Evolutionary conservation across 140 eudicot genomes (phyloP), one percentile per base, ranked within the genome.

Genomic region (Anethum foeniculum): DNA sequence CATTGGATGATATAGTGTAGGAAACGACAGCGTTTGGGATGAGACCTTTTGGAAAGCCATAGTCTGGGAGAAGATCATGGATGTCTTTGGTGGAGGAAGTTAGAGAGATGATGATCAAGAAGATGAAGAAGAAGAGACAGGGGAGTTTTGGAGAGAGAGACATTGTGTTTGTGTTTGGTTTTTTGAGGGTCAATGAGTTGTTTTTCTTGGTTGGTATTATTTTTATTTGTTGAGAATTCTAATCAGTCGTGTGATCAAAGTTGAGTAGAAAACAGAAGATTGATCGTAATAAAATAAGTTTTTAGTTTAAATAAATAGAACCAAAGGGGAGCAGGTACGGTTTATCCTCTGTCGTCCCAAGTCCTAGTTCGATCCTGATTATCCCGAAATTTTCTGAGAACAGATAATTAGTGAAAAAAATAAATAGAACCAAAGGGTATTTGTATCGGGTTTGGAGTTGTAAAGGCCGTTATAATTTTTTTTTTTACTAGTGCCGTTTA

Each of bases 61-160:
- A 93, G 54, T 44, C n/a, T 13, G 93, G 87, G 77, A 93, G 90
- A 84, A 93, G 85, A 58, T 91, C 98, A 83, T 93, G 97, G 77
- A 93, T 80, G 84, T 90, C 97, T 14, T 80, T 14, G 44, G 79
- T 7, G 3, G 82, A 19, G 58, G 16, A 21, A 43, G 32, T n/a
- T 54, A 80, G 58, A 52, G 49, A 68, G 77, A 80, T 69, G 52
- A 81, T 75, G 85, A 77, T 80, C 77, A 82, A 12, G 82, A 56
- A 21, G 79, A 82, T 58, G 75, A 58, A 21, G 79, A 82, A 58
- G 75, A 58, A 48, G 81, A 83, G 6, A 58, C 78, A 12, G 83
- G 25, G 51, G 77, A 85, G 76, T 3, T 73, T 43, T 15, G 34
- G 21, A n/a, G 25, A 73, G 18, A 44, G 67, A 68, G 73, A 9